phyloP scores from a whole-genome alignment of 2,329 filamentous ascomycete species.

The Hymenoscyphus fructigenus region DNA sequence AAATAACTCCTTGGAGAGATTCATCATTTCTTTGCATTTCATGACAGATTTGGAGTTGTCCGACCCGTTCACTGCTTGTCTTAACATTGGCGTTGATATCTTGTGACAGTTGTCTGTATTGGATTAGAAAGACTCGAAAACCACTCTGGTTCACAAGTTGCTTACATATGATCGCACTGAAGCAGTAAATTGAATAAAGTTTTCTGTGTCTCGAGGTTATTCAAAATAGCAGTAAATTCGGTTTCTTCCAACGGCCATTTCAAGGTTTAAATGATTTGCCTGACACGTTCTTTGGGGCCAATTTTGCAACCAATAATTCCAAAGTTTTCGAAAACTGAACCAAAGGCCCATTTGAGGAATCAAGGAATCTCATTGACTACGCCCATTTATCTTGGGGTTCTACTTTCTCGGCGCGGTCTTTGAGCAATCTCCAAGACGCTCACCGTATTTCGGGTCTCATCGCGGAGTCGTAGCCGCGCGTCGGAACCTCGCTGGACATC shows the following conservation, averaged over 20 bases:
- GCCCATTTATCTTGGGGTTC: not conserved
- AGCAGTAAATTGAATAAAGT: not conserved
- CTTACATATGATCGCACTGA: not conserved
- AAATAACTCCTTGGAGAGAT: not conserved
- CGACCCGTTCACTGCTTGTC: not conserved
- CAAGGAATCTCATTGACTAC: not conserved
- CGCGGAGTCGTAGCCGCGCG: not conserved
- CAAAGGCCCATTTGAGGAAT: not conserved
- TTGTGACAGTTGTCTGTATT: not conserved
- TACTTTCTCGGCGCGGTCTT: not conserved
- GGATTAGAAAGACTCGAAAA: not conserved
- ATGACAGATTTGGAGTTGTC: not conserved
- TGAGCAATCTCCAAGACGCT: not conserved
- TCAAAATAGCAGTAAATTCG: not conserved
- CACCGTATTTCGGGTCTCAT: not conserved
- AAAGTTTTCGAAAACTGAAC: not conserved
- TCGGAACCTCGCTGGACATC: not conserved
- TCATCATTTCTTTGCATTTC: not conserved
- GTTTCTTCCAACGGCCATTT: not conserved
- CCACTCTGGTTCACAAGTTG: not conserved
- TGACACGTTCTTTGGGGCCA: not conserved
- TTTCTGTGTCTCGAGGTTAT: not conserved
- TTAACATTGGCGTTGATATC: not conserved
- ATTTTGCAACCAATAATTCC: not conserved
- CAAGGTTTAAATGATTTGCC: not conserved